Evolutionary conservation across 495 filamentous ascomycete species (phyloP).

Genomic region (Aspergillus cavernicola): DNA sequence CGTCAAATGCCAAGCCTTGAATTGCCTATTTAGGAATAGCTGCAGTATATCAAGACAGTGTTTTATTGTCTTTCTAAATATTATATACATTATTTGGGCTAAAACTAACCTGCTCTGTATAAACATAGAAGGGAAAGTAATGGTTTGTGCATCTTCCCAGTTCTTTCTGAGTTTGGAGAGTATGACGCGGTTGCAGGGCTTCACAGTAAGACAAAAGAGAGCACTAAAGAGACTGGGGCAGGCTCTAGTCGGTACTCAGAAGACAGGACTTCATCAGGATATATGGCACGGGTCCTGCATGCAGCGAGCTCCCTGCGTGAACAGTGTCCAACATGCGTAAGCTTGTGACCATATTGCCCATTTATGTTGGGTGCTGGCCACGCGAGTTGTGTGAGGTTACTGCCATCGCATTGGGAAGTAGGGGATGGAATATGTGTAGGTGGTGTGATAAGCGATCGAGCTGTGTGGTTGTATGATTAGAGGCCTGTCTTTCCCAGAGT

Average conservation of each 20-base stretch:
- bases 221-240: background rate
- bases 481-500: conserved; percentile 61
- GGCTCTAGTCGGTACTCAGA: background rate
- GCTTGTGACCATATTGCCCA: background rate
- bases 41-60: background rate
- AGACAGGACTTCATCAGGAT: background rate
- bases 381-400: background rate
- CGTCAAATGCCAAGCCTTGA: conserved; percentile 9
- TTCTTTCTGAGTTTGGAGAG: background rate
- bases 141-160: background rate
- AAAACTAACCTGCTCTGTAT: conserved; percentile 5
- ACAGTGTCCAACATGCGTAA: background rate
- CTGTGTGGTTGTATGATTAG: background rate
- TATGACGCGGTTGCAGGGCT: background rate
- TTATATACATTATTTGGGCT: conserved; percentile 18
- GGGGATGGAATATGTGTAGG: background rate
- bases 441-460: background rate
- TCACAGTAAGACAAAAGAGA: background rate
- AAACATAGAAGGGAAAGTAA: background rate
- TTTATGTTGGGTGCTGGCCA: background rate
- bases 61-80: conserved; percentile 8
- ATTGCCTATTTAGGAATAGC: conserved; percentile 11
- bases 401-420: background rate
- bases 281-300: background rate
- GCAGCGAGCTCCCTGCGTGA: background rate